Evolutionary conservation across 1,139 yeast genomes (phyloP).

Genomic region (Geotrichum klebahnii): DNA sequence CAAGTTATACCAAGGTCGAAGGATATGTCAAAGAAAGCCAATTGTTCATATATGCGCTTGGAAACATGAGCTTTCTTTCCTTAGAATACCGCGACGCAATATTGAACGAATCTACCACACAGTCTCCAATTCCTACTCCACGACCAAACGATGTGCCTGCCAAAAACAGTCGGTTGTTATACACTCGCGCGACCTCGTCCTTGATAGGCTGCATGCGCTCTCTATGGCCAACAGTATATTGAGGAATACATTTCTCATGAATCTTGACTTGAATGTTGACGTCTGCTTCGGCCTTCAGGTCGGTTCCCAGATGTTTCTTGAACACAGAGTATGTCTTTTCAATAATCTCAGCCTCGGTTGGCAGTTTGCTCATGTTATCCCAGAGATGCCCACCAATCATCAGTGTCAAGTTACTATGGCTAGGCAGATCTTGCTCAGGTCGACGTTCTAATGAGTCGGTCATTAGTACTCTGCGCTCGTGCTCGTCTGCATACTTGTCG

Average conservation of each 20-base stretch:
- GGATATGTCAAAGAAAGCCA: conserved; percentile 30
- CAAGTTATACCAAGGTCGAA: conserved; percentile 7
- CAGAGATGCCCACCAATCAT: conserved; percentile 86
- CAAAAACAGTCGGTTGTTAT: conserved; percentile 48
- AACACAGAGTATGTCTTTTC: conserved; percentile 49
- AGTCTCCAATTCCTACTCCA: conserved; percentile 89
- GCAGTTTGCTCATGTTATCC: conserved; percentile 41
- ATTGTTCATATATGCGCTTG: conserved; percentile 32
- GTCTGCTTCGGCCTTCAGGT: conserved; percentile 49
- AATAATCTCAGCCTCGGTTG: conserved; percentile 47
- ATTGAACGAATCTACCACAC: conserved; percentile 60
- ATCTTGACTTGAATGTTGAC: conserved; percentile 43
- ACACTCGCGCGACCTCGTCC: conserved; percentile 38
- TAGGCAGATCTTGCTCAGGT: conserved; percentile 16
- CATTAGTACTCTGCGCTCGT: conserved; percentile 12
- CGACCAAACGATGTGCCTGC: conserved; percentile 83
- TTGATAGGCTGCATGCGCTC: conserved; percentile 45
- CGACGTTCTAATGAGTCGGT: conserved; percentile 13
- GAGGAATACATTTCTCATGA: conserved; percentile 67
- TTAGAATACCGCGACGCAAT: conserved; percentile 46
- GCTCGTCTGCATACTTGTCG: conserved; percentile 16
- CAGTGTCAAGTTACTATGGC: conserved; percentile 68
- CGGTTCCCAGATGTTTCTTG: conserved; percentile 49
- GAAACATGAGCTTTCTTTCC: conserved; percentile 35
- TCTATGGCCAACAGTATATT: conserved; percentile 69